Percentiles rank a stretch among this genome's conserved stretches.
Evolutionary conservation across 2,329 filamentous ascomycete genomes (phyloP).

Genomic region (Paracoccidioides brasiliensis): DNA sequence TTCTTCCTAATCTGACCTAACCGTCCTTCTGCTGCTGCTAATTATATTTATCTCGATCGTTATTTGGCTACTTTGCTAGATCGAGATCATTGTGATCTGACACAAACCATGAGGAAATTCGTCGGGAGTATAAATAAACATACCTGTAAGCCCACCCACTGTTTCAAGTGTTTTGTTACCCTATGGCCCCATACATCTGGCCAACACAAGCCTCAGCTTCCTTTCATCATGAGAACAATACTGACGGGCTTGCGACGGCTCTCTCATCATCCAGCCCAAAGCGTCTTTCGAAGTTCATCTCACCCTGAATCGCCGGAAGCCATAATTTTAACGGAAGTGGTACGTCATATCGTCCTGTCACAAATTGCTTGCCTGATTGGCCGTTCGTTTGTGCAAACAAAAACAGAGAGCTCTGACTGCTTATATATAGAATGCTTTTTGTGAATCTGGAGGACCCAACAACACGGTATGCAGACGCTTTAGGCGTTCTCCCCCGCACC

Average conservation of each 20-base stretch:
- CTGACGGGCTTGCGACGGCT: neutral
- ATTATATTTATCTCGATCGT: too few relatives aligned
- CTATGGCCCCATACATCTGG: neutral
- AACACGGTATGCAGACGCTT: constrained; percentile 22
- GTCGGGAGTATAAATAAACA: constrained; percentile 21
- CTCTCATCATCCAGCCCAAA: constrained; percentile 1
- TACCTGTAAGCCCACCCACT: constrained; percentile 16
- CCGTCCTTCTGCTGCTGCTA: too few relatives aligned
- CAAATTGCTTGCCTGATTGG: neutral
- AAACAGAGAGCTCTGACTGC: neutral
- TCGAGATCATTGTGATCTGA: too few relatives aligned
- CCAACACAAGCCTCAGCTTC: neutral
- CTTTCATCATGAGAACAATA: neutral
- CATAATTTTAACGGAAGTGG: constrained; percentile 29
- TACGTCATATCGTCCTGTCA: constrained; percentile 13
- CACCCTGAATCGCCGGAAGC: constrained; percentile 28
- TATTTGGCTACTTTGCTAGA: too few relatives aligned
- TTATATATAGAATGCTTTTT: constrained; percentile 55
- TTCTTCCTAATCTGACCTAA: too few relatives aligned
- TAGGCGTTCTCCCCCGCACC: neutral
- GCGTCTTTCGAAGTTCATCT: constrained; percentile 12
- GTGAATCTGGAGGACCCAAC: constrained; percentile 53
- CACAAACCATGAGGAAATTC: constrained; percentile 24
- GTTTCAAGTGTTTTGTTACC: too few relatives aligned
- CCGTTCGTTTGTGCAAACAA: neutral